Percentiles rank a stretch among this genome's conserved stretches.
Evolutionary conservation across 169 alveolate species (phyloP).

Genomic region (Plasmodium blacklocki): DNA sequence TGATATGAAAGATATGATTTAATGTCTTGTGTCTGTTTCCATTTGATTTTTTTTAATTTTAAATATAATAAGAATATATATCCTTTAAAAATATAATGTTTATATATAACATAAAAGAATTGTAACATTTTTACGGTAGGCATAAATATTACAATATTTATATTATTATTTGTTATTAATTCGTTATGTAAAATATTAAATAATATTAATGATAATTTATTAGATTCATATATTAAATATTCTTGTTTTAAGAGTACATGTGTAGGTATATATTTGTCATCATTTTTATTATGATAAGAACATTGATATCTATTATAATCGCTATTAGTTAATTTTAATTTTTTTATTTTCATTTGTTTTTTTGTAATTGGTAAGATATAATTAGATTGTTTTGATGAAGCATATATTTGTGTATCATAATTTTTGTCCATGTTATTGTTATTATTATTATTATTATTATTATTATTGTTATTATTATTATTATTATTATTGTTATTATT

Average conservation of each 20-base stretch:
- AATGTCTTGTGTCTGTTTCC: background rate
- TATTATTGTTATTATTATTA: background rate
- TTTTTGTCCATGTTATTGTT: background rate
- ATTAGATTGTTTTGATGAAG: background rate
- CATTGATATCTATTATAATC: conserved; percentile 54
- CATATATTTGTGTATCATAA: background rate
- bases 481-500: background rate
- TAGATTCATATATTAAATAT: conserved; percentile 69
- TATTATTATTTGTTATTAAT: conserved; percentile 18
- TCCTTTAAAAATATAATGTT: conserved; percentile 72
- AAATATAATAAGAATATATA: conserved; percentile 49
- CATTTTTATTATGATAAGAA: conserved; percentile 9
- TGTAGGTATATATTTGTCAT: conserved; percentile 69
- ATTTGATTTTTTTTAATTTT: conserved; percentile 6
- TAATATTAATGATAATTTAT: conserved; percentile 50
- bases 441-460: background rate
- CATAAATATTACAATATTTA: conserved; percentile 55
- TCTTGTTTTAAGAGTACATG: conserved; percentile 70
- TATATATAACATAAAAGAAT: conserved; percentile 51
- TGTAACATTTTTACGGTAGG: conserved; percentile 76
- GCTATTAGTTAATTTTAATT: conserved; percentile 36
- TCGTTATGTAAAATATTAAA: conserved; percentile 53
- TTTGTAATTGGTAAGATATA: background rate
- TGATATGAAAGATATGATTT: background rate
- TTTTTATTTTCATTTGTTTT: conserved; percentile 2